A percentile compares a stretch with the other conserved stretches of the same genome.
These are phyloP conservation scores for Tieghemiomyces parasiticus DNA, from an alignment of 192 early-diverging fungal species.

Conservation along the genomic window DNA sequence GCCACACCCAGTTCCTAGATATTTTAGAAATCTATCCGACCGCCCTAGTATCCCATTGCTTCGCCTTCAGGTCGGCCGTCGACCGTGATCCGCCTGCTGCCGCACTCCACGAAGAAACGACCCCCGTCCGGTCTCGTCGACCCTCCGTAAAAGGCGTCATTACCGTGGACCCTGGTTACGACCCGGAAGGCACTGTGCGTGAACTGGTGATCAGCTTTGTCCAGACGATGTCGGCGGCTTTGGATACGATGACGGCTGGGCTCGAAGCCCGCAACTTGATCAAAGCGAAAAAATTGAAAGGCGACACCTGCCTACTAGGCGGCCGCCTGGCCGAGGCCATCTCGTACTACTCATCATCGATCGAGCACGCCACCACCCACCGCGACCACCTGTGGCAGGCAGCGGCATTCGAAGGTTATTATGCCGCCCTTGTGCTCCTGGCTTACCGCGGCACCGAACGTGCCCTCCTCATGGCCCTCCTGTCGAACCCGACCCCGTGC, in stretches of 20 bases:
- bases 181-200: neutral
- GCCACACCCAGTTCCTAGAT: constrained; percentile 19
- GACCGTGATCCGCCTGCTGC: constrained; percentile 17
- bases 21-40: constrained; percentile 16
- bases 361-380: constrained; percentile 16
- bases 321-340: constrained; percentile 25
- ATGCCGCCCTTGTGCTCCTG: constrained; percentile 24
- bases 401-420: constrained; percentile 27
- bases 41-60: constrained; percentile 22
- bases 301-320: constrained; percentile 25
- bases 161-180: neutral
- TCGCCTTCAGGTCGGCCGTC: constrained; percentile 18
- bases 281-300: constrained; percentile 26
- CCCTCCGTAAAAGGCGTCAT: neutral
- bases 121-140: neutral
- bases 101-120: constrained; percentile 15
- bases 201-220: neutral
- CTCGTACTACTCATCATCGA: constrained; percentile 19
- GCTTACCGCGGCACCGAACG: constrained; percentile 17
- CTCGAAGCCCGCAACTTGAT: neutral
- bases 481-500: neutral
- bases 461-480: constrained; percentile 9
- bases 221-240: neutral
- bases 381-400: constrained; percentile 30
- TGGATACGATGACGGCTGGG: neutral